Conservation (phyloP, 306 rosid species). For the Parietaria judaica region DNA sequence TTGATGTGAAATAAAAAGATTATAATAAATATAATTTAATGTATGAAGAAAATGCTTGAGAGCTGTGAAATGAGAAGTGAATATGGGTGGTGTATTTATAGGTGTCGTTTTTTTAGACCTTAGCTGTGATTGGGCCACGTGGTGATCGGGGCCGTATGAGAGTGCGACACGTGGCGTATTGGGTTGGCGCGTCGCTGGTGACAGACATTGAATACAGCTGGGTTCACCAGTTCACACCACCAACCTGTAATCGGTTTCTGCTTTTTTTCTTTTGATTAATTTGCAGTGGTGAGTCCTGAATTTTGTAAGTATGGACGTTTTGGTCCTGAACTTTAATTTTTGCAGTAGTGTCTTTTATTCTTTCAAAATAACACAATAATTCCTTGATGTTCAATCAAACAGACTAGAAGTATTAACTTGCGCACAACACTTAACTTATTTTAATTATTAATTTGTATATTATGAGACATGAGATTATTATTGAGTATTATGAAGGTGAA, state of each 20-base stretch:
- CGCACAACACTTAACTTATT: too few species aligned
- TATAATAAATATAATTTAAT: neutral
- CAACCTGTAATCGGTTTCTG: neutral
- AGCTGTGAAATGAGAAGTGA: neutral
- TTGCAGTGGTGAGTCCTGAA: too few species aligned
- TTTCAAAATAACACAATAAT: too few species aligned
- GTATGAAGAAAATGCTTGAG: neutral
- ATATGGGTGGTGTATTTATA: neutral
- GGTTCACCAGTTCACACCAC: neutral
- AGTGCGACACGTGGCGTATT: neutral
- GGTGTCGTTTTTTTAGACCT: neutral
- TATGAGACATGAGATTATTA: too few species aligned
- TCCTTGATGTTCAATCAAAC: too few species aligned
- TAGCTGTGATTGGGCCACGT: neutral
- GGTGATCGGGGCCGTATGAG: neutral
- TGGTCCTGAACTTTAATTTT: too few species aligned
- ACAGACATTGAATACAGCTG: neutral
- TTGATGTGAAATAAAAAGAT: neutral
- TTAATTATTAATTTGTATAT: too few species aligned
- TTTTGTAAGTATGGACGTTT: too few species aligned
- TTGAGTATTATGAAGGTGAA: too few species aligned
- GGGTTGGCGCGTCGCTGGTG: conserved; percentile 7
- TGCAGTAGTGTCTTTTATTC: too few species aligned
- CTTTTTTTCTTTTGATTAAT: neutral
- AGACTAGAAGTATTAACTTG: too few species aligned